Percentiles rank a stretch among this genome's conserved stretches.
These are phyloP conservation scores for Gossypium trilobum DNA, from an alignment of 441 rosid genomes.

Conservation along the genomic window DNA sequence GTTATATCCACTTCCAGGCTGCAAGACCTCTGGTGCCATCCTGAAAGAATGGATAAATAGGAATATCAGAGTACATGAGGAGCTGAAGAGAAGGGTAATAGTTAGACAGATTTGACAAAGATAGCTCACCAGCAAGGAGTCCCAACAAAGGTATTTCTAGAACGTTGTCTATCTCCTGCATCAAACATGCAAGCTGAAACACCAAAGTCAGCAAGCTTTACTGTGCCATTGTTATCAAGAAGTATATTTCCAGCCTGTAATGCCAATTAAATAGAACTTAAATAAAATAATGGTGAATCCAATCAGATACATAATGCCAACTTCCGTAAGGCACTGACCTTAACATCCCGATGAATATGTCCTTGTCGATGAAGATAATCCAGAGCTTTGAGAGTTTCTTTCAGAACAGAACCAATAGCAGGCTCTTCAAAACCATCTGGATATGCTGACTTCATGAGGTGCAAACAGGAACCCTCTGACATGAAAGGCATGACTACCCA, in stretches of 20 bases:
- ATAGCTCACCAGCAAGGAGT: slow-evolving; percentile 89
- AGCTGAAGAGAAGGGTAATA: neutral
- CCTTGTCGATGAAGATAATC: slow-evolving; percentile 96
- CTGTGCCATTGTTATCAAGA: slow-evolving; percentile 61
- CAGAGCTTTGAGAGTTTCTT: slow-evolving; percentile 93
- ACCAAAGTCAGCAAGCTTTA: slow-evolving; percentile 95
- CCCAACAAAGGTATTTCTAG: slow-evolving; percentile 66
- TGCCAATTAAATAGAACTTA: slow-evolving; percentile 11
- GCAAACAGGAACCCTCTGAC: slow-evolving; percentile 97
- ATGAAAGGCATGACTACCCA: slow-evolving; percentile 99
- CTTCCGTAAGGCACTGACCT: slow-evolving; percentile 35
- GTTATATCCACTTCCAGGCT: slow-evolving; percentile 96
- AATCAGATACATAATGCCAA: slow-evolving; percentile 9
- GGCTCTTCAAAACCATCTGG: slow-evolving; percentile 88
- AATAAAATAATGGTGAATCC: slow-evolving; percentile 7
- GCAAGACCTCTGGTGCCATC: slow-evolving; percentile 99
- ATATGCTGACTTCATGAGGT: slow-evolving; percentile 89
- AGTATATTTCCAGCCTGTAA: slow-evolving; percentile 93
- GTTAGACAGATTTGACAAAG: neutral
- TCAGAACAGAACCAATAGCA: slow-evolving; percentile 73
- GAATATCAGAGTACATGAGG: slow-evolving; percentile 5
- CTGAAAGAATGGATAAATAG: slow-evolving; percentile 35
- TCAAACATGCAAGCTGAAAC: slow-evolving; percentile 99
- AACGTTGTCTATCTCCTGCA: slow-evolving; percentile 72
- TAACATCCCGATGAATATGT: slow-evolving; percentile 96